Evolutionary conservation across 331 rosid genomes (phyloP), one percentile per base, ranked within the genome.

Genomic region (Cydonia oblonga): DNA sequence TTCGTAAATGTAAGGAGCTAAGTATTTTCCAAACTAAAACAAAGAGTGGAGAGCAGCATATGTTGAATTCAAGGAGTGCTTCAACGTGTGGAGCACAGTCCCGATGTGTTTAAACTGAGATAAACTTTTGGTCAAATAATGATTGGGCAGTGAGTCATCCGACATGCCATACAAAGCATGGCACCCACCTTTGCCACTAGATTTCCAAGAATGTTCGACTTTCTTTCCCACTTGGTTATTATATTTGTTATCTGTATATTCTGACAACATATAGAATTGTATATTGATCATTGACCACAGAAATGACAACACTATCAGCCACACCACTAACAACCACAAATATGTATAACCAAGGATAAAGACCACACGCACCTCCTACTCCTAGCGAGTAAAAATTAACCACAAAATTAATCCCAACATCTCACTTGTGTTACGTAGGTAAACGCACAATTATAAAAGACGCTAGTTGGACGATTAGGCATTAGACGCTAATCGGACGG

Each of bases 141-240:
- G 61, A 30, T 76, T 69, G 11, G 19, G 46, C 64, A 10, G 71
- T 35, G 24, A 56, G n/a, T 5, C 20, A 68, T 61, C 53, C 76
- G 54, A 82, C 70, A 78, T 7, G 26, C 63, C 76, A 69, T 51
- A 83, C 76, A 46, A 84, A 69, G 49, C 68, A 56, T 8, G 58
- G 11, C 75, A 56, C 14, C 62, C 68, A 56, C 26, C 19, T 42
- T 42, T 42, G 49, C 49, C 49, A 42, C 16, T 42, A 13, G 49
- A 42, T 42, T 6, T 42, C 18, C 16, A 12, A 42, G 49, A 42
- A 42, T 42, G 16, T 42, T 42, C 16, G 18, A 42, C 49, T 42
- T 42, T 42, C 49, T 42, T 12, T 12, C 49, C 18, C 77, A 20
- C 60, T 59, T 59, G 32, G 32, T 25, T 68, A 26, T 19, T 11